Evolutionary conservation across 768 basidiomycete genomes (phyloP).

Genomic region (Boletus rubropictus): DNA sequence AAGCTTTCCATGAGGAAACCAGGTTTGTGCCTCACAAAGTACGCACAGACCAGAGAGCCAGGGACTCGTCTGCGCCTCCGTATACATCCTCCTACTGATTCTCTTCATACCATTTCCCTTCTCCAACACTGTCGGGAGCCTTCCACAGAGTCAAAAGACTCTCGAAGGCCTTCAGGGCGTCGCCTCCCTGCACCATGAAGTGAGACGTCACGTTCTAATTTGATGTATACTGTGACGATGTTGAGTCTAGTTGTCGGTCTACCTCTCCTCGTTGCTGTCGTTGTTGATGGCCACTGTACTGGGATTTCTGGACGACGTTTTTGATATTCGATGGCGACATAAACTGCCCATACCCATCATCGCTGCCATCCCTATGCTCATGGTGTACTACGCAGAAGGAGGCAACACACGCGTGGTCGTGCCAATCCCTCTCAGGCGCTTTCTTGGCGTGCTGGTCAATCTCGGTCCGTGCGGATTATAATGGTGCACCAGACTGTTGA

Average conservation of each 20-base stretch:
- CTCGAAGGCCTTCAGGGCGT: conserved; percentile 43
- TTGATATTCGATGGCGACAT: conserved; percentile 98
- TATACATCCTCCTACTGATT: conserved; percentile 83
- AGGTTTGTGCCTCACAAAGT: neutral
- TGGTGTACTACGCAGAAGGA: conserved; percentile 93
- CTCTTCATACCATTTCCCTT: conserved; percentile 96
- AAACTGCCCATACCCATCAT: conserved; percentile 97
- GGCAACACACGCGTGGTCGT: conserved; percentile 94
- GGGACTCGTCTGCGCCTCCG: conserved; percentile 83
- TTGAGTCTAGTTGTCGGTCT: conserved; percentile 68
- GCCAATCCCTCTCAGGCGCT: conserved; percentile 68
- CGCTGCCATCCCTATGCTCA: conserved; percentile 87
- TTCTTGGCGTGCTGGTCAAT: conserved; percentile 78
- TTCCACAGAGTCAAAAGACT: conserved; percentile 37
- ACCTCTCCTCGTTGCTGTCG: conserved; percentile 89
- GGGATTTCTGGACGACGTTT: conserved; percentile 95
- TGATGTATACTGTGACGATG: neutral
- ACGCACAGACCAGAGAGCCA: conserved; percentile 82
- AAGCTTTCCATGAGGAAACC: conserved; percentile 20
- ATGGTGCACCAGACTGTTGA: conserved; percentile 1
- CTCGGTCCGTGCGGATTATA: conserved; percentile 58
- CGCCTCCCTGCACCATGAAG: conserved; percentile 70
- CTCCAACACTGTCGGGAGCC: conserved; percentile 57
- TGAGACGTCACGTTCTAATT: conserved; percentile 28
- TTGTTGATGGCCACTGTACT: conserved; percentile 89